Base-by-base conservation (phyloP, 129 eudicot genomes). In the Chrysanthemum seticuspe region DNA sequence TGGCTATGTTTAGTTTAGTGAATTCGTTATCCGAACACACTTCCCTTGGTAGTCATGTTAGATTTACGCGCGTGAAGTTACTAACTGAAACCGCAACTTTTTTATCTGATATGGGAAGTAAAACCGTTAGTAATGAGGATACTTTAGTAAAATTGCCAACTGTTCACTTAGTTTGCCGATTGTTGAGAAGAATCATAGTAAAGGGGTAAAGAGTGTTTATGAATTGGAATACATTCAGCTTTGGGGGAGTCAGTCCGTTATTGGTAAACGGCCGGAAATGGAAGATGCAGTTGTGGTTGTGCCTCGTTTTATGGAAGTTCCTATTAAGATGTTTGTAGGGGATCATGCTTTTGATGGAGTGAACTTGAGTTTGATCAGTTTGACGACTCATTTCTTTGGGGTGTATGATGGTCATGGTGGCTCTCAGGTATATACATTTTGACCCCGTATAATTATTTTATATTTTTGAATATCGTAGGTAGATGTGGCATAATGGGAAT, bases 401-500 rank as follows among this genome's bases (percentile, higher is more conserved):
- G 96, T 89, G 44, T 89, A 89, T 70, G 96, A 89, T 69, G 96
- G 96, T 44, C 96, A 89, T 84, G 96, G 96, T 73, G 96, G 96
- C 71, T 80, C 78, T 56, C 96, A 89, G 96, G 96, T 89, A 76
- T 23, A 74, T 73, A 16, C 13, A 19, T 62, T 21, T 48, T 65
- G 44, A 6, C 59, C 49, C 67, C 21, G 21, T 47, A 11, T 11
- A 8, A 13, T 15, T 55, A 34, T 11, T 27, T 54, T 10, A 44
- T 40, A 34, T 16, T 13, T 45, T n/a, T 65, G 2, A 10, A 36
- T n/a, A 10, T 65, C 10, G 29, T 6, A 40, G 47, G 47, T 40
- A 5, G 10, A 6, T 40, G 47, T 57, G 25, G 25, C 23, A 16
- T 3, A 15, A 6, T 5, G 3, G 27, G 54, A 6, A 0, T 19